Conservation (phyloP, 179 eudicot species). For the Actinidia polygama region DNA sequence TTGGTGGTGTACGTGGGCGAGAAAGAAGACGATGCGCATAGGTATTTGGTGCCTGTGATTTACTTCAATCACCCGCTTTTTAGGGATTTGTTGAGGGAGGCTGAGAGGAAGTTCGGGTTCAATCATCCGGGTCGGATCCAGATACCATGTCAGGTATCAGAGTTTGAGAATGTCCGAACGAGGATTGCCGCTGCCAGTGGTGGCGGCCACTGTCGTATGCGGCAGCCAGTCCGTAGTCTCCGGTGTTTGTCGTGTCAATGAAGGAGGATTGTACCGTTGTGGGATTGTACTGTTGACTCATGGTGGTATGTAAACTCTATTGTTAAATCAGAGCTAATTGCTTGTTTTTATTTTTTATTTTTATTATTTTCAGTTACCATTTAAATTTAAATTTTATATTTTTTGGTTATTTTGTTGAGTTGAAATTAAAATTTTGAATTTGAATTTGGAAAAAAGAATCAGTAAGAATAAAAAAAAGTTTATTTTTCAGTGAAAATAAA, state of each 20-base stretch:
- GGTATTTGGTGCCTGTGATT: slow-evolving; percentile 62
- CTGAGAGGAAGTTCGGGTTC: slow-evolving; percentile 55
- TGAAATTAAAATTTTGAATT: no score
- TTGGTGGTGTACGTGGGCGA: slow-evolving; percentile 66
- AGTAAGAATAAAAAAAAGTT: no score
- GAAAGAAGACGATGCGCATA: slow-evolving; percentile 42
- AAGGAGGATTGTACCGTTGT: background rate
- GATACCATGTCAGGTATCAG: slow-evolving; percentile 67
- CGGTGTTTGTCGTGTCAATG: background rate
- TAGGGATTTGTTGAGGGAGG: slow-evolving; percentile 55
- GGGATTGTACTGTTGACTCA: no score
- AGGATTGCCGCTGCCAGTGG: slow-evolving; percentile 30
- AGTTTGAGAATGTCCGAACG: slow-evolving; percentile 55
- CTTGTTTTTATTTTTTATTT: no score
- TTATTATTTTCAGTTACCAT: no score
- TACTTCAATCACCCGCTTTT: slow-evolving; percentile 73
- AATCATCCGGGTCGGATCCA: slow-evolving; percentile 61
- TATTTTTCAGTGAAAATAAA: no score
- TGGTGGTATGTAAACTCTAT: no score
- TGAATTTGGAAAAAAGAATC: no score
- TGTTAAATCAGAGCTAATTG: no score
- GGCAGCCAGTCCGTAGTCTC: background rate
- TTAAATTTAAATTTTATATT: no score
- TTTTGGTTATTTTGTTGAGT: no score
- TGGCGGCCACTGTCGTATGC: background rate